Evolutionary conservation across 139 green algal species (phyloP).

Genomic region (Nannochloris sp.): DNA sequence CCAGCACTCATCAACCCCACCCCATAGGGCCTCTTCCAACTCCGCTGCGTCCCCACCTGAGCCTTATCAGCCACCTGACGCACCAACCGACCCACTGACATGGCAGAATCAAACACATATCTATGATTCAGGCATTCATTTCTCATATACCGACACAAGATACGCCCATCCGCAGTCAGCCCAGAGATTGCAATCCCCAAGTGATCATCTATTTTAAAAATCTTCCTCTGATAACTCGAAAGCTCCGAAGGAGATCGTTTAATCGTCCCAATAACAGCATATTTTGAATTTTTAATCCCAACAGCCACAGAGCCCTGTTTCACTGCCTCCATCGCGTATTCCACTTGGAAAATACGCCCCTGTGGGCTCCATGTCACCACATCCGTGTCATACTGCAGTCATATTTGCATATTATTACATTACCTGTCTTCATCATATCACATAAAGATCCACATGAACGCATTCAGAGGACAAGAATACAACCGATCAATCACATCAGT

Average conservation of each 20-base stretch:
- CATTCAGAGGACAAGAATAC: too few species aligned
- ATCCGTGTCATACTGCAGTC: conserved; percentile 91
- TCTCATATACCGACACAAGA: conserved; percentile 91
- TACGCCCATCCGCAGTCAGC: conserved; percentile 87
- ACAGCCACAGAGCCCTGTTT: conserved; percentile 94
- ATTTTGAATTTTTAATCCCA: conserved; percentile 76
- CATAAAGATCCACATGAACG: too few species aligned
- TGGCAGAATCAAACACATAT: conserved; percentile 83
- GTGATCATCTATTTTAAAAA: conserved; percentile 97
- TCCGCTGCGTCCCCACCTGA: conserved; percentile 82
- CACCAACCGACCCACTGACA: conserved; percentile 82
- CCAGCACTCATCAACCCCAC: conserved; percentile 89
- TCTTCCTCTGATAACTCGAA: conserved; percentile 81
- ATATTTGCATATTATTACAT: too few species aligned
- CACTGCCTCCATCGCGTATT: conserved; percentile 98
- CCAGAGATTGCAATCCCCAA: conserved; percentile 92
- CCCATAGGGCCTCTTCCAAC: conserved; percentile 89
- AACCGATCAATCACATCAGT: background rate
- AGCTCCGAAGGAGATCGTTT: conserved; percentile 85
- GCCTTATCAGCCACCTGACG: conserved; percentile 85
- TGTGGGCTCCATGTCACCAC: conserved; percentile 93
- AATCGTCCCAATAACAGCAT: conserved; percentile 85
- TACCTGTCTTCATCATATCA: too few species aligned
- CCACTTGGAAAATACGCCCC: conserved; percentile 89
- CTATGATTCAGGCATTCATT: conserved; percentile 92